Percentiles rank a stretch among this genome's conserved stretches.
phyloP scores from a whole-genome alignment of 2,329 filamentous ascomycete species.

The Colletotrichum falcatum region DNA sequence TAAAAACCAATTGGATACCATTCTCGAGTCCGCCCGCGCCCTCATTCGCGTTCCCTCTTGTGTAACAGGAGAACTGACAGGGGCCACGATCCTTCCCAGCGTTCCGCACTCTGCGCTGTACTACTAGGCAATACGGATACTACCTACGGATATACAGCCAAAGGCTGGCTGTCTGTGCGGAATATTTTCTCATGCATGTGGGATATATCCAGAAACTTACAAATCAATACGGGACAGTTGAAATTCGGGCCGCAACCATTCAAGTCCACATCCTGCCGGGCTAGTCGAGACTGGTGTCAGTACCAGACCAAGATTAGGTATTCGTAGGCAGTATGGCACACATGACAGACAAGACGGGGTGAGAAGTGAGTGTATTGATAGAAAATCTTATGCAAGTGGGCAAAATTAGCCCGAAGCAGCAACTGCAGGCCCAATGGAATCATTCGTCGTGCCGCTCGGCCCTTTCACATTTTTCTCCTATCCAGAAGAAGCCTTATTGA shows the following conservation, averaged over 20 bases:
- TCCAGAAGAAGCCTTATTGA: background rate
- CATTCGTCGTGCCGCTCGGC: constrained; percentile 1
- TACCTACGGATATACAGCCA: background rate
- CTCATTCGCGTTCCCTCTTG: constrained; percentile 6
- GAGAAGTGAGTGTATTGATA: background rate
- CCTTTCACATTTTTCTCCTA: background rate
- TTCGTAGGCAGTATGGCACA: background rate
- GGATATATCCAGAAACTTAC: constrained; percentile 20
- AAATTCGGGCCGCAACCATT: background rate
- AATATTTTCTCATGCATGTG: background rate
- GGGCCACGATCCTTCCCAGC: background rate
- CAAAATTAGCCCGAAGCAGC: constrained; percentile 4
- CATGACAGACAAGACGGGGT: background rate
- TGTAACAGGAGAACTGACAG: constrained; percentile 10
- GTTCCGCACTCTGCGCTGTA: no score
- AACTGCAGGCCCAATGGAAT: constrained; percentile 1
- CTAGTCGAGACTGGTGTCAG: background rate
- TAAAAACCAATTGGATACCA: background rate
- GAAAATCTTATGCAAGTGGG: constrained; percentile 2
- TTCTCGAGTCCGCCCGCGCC: background rate
- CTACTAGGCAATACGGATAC: background rate
- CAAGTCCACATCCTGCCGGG: background rate
- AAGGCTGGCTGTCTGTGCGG: background rate
- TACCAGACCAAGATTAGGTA: background rate
- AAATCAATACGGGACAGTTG: background rate